Percentiles rank a stretch among this genome's conserved stretches.
Evolutionary conservation across 176 grass and related monocot species (phyloP).

Genomic region (Chrysopogon serrulatus): DNA sequence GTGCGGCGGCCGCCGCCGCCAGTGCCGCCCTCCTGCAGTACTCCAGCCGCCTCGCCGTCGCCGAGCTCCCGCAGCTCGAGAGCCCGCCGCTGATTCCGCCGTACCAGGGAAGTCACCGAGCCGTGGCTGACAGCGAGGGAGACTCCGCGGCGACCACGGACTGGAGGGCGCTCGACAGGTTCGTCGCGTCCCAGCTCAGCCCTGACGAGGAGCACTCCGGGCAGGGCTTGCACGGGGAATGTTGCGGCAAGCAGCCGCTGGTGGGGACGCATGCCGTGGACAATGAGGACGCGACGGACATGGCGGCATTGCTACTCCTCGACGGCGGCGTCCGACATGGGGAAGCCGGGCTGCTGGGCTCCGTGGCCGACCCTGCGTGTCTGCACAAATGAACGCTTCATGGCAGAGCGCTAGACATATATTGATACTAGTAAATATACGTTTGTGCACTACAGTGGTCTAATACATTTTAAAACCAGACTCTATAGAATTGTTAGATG

Average conservation of each 20-base stretch:
- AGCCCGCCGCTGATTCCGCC: conserved; percentile 29
- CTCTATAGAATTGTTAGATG: too few species aligned
- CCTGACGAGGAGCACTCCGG: not conserved
- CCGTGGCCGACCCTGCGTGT: conserved; percentile 8
- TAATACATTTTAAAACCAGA: too few species aligned
- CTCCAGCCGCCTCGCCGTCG: conserved; percentile 22
- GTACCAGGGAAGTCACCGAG: not conserved
- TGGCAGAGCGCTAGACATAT: not conserved
- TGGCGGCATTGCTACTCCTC: conserved; percentile 28
- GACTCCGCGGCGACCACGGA: conserved; percentile 20
- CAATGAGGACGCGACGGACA: not conserved
- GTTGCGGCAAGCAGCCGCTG: not conserved
- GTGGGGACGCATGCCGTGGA: not conserved
- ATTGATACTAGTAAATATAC: too few species aligned
- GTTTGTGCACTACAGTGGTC: too few species aligned
- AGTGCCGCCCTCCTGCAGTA: conserved; percentile 28
- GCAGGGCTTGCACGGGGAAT: not conserved
- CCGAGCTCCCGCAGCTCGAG: conserved; percentile 50
- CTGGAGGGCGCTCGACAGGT: conserved; percentile 59
- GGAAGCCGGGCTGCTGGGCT: conserved; percentile 15
- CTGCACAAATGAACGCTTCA: conserved; percentile 5
- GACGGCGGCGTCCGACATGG: conserved; percentile 1
- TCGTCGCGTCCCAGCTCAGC: conserved; percentile 67
- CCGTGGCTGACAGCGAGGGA: not conserved
- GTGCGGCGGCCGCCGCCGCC: not conserved